A percentile compares a stretch with the other conserved stretches of the same genome.
Evolutionary conservation across 148 eudicot species (phyloP).

Genomic region (Rhododendron molle): DNA sequence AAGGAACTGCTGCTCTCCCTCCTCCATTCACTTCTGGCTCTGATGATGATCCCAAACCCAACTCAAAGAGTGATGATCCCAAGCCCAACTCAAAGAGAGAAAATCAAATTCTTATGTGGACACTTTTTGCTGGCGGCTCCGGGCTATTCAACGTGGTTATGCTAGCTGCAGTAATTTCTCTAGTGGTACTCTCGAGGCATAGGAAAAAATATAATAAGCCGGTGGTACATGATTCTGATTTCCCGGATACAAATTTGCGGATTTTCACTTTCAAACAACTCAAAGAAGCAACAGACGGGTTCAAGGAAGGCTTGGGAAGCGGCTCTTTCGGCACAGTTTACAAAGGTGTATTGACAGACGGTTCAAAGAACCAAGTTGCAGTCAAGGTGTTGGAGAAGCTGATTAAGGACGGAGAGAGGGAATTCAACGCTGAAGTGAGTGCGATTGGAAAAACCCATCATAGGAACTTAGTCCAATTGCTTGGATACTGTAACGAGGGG

Average conservation of each 20-base stretch:
- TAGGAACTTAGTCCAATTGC: constrained; percentile 10
- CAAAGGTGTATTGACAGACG: constrained; percentile 1
- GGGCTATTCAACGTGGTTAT: not conserved
- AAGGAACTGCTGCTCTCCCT: too few species aligned
- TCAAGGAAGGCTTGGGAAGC: constrained; percentile 18
- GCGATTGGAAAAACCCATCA: constrained; percentile 17
- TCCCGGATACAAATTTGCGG: not conserved
- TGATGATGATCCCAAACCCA: too few species aligned
- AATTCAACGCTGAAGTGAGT: constrained; percentile 18
- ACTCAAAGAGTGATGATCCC: not conserved
- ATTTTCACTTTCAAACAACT: constrained; percentile 12
- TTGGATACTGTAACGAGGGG: constrained; percentile 17
- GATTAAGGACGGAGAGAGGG: constrained; percentile 12
- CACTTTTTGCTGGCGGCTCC: not conserved
- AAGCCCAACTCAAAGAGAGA: not conserved
- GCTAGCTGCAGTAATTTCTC: not conserved
- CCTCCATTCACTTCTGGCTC: not conserved
- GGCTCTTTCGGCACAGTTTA: constrained; percentile 16
- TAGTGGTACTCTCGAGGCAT: not conserved
- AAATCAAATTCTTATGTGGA: not conserved
- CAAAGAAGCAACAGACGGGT: constrained; percentile 14
- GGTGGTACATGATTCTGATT: not conserved
- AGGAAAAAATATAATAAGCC: not conserved
- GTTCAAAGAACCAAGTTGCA: constrained; percentile 8
- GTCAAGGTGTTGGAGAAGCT: constrained; percentile 12